Base-by-base conservation (phyloP, 2,329 filamentous ascomycete species). In the Mariannaea sp. region DNA sequence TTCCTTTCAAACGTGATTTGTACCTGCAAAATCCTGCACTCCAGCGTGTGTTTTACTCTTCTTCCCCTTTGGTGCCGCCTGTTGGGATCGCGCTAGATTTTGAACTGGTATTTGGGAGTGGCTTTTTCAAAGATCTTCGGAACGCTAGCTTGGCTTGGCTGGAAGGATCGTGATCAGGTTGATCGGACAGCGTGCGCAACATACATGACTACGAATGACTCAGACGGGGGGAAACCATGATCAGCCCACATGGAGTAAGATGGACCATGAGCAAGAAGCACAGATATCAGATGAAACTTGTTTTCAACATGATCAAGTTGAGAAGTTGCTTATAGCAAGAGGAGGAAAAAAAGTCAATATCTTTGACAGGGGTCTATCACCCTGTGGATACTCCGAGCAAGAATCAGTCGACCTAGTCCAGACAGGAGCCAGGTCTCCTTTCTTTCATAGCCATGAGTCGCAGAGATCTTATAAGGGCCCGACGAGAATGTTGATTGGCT, bases 401-500 rank as follows among this genome's bases (percentile, higher is more conserved):
- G 55, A 65, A 57, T 58, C 65, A 64, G 53, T 61, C 64, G 58
- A 59, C 60, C 68, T 68, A 69, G 69, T 60, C 69, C 63, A 65
- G 65, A 59, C 63, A 64, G 64, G 65, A 66, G 65, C 59, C 65
- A 62, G 61, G 60, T 55, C 66, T 60, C 62, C 57, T 61, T 68
- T 75, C 71, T 72, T 75, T 67, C 67, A 74, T 79, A 79, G 76
- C 75, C 75, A 67, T 69, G 73, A 74, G 71, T 74, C 69, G 71
- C 71, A 72, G 71, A 76, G 70, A 73, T 73, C 73, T 73, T 71
- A 71, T 42, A 72, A 73, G 69, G 57, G 69, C 69, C 68, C 68
- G 66, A 68, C 65, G 68, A 72, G 69, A 71, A 69, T 61, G 68
- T 51, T 55, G 50, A 60, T 62, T 67, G 13, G 62, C 74, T 12